Evolutionary conservation across 768 basidiomycete genomes (phyloP).

Genomic region (Hydnum rufescens): DNA sequence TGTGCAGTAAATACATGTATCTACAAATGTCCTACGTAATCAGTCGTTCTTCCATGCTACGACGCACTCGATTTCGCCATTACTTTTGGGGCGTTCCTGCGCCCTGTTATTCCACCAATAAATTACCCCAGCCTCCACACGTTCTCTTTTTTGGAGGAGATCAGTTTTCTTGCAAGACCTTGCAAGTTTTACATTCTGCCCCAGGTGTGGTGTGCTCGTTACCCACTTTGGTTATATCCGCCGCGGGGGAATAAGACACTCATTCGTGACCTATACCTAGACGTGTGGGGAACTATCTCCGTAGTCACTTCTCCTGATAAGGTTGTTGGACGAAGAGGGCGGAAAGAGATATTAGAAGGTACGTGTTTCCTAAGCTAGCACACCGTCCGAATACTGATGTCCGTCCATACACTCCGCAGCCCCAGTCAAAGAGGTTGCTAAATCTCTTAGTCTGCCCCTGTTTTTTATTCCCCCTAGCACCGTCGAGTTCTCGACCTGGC

Average conservation of each 20-base stretch:
- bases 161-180: conserved; percentile 61
- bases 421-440: conserved; percentile 42
- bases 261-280: too few relatives aligned
- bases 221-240: background rate
- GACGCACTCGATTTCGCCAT: too few relatives aligned
- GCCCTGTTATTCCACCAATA: background rate
- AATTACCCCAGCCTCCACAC: too few relatives aligned
- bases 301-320: conserved; percentile 59
- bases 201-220: conserved; percentile 27
- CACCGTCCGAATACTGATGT: background rate
- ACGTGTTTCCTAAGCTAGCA: conserved; percentile 12
- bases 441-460: conserved; percentile 33
- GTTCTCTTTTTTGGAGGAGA: conserved; percentile 81
- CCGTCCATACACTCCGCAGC: conserved; percentile 25
- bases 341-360: conserved; percentile 37
- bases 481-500: conserved; percentile 43
- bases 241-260: conserved; percentile 1
- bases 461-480: conserved; percentile 40
- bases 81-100: background rate
- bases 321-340: conserved; percentile 41
- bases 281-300: conserved; percentile 51
- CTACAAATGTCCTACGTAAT: too few relatives aligned
- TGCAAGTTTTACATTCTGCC: conserved; percentile 41
- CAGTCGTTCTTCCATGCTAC: too few relatives aligned
- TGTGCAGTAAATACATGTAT: too few relatives aligned